A percentile compares a stretch with the other conserved stretches of the same genome.
Conservation (phyloP, 768 basidiomycete species). For the Rhodotorula babjevae region DNA sequence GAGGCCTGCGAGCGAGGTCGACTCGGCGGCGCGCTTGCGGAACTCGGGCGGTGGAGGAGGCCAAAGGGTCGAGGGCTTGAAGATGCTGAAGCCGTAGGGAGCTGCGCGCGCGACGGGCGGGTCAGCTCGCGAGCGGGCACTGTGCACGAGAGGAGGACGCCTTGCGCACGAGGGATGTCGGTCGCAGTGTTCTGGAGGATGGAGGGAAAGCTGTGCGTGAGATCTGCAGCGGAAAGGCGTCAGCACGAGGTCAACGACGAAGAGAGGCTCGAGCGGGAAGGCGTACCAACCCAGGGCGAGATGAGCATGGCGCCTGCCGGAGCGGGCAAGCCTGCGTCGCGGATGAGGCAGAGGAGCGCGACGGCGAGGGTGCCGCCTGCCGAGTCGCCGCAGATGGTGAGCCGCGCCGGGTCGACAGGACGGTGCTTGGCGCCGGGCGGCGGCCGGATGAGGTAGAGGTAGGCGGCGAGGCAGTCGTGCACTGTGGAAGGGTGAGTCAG, state of each 20-base stretch:
- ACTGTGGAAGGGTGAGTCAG: slow-evolving; percentile 45
- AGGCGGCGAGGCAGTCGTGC: slow-evolving; percentile 83
- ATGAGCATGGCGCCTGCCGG: slow-evolving; percentile 86
- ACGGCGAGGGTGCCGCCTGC: slow-evolving; percentile 85
- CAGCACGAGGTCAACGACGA: neutral
- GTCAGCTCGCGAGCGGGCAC: neutral
- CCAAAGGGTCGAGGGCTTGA: slow-evolving; percentile 49
- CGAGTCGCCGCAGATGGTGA: slow-evolving; percentile 84
- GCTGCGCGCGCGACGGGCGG: slow-evolving; percentile 1
- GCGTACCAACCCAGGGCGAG: slow-evolving; percentile 70
- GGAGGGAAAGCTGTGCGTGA: slow-evolving; percentile 94
- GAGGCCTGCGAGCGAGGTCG: slow-evolving; percentile 26
- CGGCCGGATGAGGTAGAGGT: slow-evolving; percentile 83
- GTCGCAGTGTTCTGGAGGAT: slow-evolving; percentile 77
- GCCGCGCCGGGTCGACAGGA: slow-evolving; percentile 72
- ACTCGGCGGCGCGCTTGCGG: slow-evolving; percentile 40
- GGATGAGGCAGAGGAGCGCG: slow-evolving; percentile 73
- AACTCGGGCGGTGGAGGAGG: slow-evolving; percentile 48
- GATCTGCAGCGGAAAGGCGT: slow-evolving; percentile 49
- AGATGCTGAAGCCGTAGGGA: slow-evolving; percentile 48
- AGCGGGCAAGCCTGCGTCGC: slow-evolving; percentile 71
- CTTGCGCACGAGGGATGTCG: slow-evolving; percentile 48
- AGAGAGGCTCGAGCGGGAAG: neutral
- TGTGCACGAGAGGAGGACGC: neutral
- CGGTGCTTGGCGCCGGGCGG: slow-evolving; percentile 71